These are phyloP conservation scores for Geotrichum restrictum DNA, from an alignment of 1,139 yeast species.

Conservation along the genomic window DNA sequence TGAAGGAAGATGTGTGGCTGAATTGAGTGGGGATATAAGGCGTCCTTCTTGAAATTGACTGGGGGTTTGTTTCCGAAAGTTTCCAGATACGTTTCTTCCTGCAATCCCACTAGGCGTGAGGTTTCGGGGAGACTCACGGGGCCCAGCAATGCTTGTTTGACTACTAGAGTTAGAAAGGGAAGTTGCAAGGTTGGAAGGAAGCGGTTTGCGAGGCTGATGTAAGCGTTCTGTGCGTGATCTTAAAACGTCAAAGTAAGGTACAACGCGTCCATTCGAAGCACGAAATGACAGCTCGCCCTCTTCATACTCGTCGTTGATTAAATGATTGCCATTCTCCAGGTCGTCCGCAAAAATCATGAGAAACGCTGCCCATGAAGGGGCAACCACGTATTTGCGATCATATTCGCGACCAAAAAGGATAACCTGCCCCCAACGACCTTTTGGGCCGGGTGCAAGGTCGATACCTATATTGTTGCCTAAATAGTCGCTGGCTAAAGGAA, in stretches of 20 bases:
- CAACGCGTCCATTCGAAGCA: slow-evolving; percentile 47
- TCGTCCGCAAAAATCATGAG: slow-evolving; percentile 77
- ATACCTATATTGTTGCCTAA: slow-evolving; percentile 88
- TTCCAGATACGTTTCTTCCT: slow-evolving; percentile 20
- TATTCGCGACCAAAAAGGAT: slow-evolving; percentile 86
- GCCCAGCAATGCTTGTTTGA: slow-evolving; percentile 4
- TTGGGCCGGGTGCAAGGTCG: slow-evolving; percentile 78
- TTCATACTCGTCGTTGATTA: slow-evolving; percentile 63
- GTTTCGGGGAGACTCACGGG: neutral
- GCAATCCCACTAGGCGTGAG: neutral
- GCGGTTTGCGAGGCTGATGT: slow-evolving; percentile 14
- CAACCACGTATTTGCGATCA: slow-evolving; percentile 73
- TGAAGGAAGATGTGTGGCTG: slow-evolving; percentile 13
- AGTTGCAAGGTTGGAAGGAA: slow-evolving; percentile 1
- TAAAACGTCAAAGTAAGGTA: slow-evolving; percentile 64
- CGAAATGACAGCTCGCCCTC: slow-evolving; percentile 56
- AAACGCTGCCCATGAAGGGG: slow-evolving; percentile 84
- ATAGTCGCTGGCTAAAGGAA: slow-evolving; percentile 81
- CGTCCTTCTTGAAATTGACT: slow-evolving; percentile 13
- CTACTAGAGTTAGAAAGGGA: neutral
- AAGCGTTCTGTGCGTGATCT: slow-evolving; percentile 43
- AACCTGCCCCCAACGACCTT: slow-evolving; percentile 77
- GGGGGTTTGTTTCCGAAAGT: slow-evolving; percentile 1
- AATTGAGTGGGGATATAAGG: slow-evolving; percentile 20
- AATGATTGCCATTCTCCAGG: slow-evolving; percentile 73